Evolutionary conservation across 768 basidiomycete species (phyloP), one percentile per base, ranked within the genome.

Genomic region (Lyophyllum semitale): DNA sequence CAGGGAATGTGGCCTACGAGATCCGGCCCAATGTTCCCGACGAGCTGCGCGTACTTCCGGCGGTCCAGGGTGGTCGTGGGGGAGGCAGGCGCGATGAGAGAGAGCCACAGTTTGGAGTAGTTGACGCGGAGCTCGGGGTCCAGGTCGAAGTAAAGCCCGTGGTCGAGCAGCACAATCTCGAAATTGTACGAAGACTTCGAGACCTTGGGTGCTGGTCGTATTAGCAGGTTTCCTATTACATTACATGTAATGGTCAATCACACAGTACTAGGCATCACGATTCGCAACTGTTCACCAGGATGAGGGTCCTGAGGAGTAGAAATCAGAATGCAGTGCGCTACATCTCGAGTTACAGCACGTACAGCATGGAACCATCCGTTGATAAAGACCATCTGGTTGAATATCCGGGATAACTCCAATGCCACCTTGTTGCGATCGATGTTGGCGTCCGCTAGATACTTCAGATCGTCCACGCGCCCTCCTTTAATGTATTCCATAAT

Each of bases 401-500:
- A 98, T 64, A 99, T 96, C 59, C 89, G 75, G 3, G 89, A 85
- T 20, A 99, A 78, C 71, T 98, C 95, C 51, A 96, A 74, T 1
- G 94, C 87, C 41, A 99, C 95, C 68, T 88, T 89, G 67, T 98
- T 99, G 50, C 96, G 80, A 70, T 99, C 93, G 58, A 99, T 98
- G 42, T 83, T 79, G 57, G 91, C 78, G 33, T 84, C 75, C 22
- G 89, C 87, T 13, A 99, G 80, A 67, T 93, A 99, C 33, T 77
- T 77, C 50, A 96, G 68, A 68, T 98, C 90, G 66, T 98, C 95
- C 2, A 96, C 88, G 25, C 95, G 80, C 4, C 87, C 90, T 17
- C 96, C 95, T 63, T 89, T 77, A 44, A 94, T 94, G 65, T 84
- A 98, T 66, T 99, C 96, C 96, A 98, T 98, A 48, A 95, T 81